phyloP scores from a whole-genome alignment of 371 early-diverging fungal species.

The Dichotomocladium elegans region DNA sequence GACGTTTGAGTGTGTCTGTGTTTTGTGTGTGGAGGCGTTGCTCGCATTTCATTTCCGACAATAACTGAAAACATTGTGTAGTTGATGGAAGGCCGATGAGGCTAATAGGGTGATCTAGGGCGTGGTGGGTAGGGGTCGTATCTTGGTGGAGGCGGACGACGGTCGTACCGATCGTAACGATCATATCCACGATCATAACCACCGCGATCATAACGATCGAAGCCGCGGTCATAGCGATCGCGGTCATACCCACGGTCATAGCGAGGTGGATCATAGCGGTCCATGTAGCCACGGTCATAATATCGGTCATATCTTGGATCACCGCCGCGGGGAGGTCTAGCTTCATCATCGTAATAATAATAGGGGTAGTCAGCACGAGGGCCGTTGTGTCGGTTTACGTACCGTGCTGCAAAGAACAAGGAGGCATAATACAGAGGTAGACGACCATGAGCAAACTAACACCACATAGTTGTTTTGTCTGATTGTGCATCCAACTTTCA shows the following conservation, averaged over 20 bases:
- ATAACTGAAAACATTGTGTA: neutral
- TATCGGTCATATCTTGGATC: constrained; percentile 45
- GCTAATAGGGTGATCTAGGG: constrained; percentile 50
- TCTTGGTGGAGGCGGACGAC: constrained; percentile 50
- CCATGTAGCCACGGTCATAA: constrained; percentile 52
- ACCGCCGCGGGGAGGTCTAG: constrained; percentile 29
- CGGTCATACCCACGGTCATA: constrained; percentile 49
- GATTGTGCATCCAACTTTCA: constrained; percentile 12
- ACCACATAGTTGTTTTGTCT: constrained; percentile 20
- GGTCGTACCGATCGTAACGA: constrained; percentile 57
- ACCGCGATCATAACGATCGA: constrained; percentile 41
- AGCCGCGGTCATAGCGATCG: constrained; percentile 47
- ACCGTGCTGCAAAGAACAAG: constrained; percentile 2
- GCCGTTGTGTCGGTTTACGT: constrained; percentile 18
- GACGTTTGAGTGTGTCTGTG: neutral
- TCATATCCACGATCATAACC: constrained; percentile 39
- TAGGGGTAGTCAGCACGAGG: constrained; percentile 18
- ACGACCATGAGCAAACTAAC: constrained; percentile 22
- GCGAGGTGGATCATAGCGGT: constrained; percentile 51
- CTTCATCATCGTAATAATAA: constrained; percentile 20
- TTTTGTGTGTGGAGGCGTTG: neutral
- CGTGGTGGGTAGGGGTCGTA: constrained; percentile 56
- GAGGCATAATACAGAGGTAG: constrained; percentile 3
- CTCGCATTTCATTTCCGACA: neutral
- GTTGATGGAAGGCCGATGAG: neutral